These are phyloP conservation scores for Artomyces pyxidatus DNA, from an alignment of 768 basidiomycete species.

Conservation along the genomic window DNA sequence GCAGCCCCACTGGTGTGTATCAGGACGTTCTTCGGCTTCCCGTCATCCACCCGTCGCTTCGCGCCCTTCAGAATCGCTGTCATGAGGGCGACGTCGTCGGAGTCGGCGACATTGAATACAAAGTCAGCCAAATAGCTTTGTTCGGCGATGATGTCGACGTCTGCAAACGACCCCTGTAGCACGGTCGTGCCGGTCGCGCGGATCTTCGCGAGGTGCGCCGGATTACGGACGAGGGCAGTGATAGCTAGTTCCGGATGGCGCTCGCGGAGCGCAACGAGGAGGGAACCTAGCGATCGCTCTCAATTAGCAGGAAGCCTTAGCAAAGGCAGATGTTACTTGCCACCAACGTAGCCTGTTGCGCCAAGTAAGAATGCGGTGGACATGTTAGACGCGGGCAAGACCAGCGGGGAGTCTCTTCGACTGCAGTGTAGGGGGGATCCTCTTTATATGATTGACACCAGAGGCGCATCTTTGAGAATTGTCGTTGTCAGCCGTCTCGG, in stretches of 20 bases:
- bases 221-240: slow-evolving; percentile 10
- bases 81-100: slow-evolving; percentile 2
- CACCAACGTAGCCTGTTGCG: slow-evolving; percentile 9
- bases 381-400: slow-evolving; percentile 1
- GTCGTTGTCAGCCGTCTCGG: too few relatives aligned
- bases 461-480: too few relatives aligned
- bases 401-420: background rate
- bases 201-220: background rate
- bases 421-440: too few relatives aligned
- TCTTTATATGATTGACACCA: too few relatives aligned
- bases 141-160: background rate
- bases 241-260: background rate
- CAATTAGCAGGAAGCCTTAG: background rate
- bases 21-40: background rate
- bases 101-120: slow-evolving; percentile 1
- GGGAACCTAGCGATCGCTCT: background rate
- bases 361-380: slow-evolving; percentile 8
- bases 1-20: slow-evolving; percentile 10
- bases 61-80: slow-evolving; percentile 7
- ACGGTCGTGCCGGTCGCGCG: background rate
- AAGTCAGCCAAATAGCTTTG: slow-evolving; percentile 3
- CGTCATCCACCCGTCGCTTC: slow-evolving; percentile 3
- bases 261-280: slow-evolving; percentile 2
- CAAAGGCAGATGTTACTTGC: background rate
- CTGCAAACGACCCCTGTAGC: slow-evolving; percentile 4